Conservation (phyloP, 1,284 basidiomycete genomes). For the Singerocomus rubriflavus region DNA sequence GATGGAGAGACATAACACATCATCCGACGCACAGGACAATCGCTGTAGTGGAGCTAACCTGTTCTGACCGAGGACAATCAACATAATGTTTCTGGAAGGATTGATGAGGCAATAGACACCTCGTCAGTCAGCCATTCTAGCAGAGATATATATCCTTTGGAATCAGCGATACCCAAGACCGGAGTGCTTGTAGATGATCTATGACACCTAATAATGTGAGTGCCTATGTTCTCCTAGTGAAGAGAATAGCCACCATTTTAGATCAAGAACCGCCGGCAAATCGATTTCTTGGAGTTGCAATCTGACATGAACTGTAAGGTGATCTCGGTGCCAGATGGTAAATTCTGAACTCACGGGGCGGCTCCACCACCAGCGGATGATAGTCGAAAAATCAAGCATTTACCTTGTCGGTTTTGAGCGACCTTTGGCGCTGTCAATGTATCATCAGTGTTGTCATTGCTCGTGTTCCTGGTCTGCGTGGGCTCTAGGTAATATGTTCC, state of each 20-base stretch:
- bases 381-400: conserved; percentile 68
- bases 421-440: conserved; percentile 1
- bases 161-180: conserved; percentile 73
- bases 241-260: conserved; percentile 76
- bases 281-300: conserved; percentile 65
- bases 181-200: conserved; percentile 40
- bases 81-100: conserved; percentile 1
- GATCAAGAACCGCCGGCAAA: conserved; percentile 83
- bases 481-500: conserved; percentile 80
- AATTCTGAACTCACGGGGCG: conserved; percentile 11
- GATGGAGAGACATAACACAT: conserved; percentile 77
- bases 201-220: conserved; percentile 50
- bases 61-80: conserved; percentile 34
- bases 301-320: conserved; percentile 39
- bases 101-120: conserved; percentile 34
- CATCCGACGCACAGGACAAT: conserved; percentile 55
- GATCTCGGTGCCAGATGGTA: not conserved
- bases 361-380: conserved; percentile 1
- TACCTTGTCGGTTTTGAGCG: conserved; percentile 49
- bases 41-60: conserved; percentile 45
- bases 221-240: not conserved
- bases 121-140: conserved; percentile 52
- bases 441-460: not conserved
- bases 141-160: conserved; percentile 74
- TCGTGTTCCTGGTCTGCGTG: not conserved